A percentile compares a stretch with the other conserved stretches of the same genome.
These are phyloP conservation scores for Carpinus fangiana DNA, from an alignment of 306 rosid species.

Conservation along the genomic window DNA sequence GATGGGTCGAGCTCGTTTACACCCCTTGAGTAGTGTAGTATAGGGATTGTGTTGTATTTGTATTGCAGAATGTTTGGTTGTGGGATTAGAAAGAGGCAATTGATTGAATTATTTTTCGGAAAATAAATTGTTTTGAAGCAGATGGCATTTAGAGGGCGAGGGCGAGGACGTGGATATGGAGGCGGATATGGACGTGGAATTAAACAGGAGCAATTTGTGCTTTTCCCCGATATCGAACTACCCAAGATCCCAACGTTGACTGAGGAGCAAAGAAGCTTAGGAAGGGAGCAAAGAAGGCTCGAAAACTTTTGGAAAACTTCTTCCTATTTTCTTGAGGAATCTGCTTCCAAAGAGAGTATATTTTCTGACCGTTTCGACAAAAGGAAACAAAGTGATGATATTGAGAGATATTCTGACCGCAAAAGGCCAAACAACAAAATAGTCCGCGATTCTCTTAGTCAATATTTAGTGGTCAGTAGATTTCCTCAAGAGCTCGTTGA, in stretches of 20 bases:
- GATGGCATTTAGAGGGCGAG: slow-evolving; percentile 14
- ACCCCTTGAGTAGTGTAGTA: too few relatives aligned
- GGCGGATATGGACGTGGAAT: background rate
- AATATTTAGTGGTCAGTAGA: slow-evolving; percentile 40
- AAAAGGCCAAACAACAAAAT: slow-evolving; percentile 21
- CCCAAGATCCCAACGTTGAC: slow-evolving; percentile 35
- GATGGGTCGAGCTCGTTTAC: too few relatives aligned
- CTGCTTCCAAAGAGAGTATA: background rate
- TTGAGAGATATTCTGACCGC: slow-evolving; percentile 53
- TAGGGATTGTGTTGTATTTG: too few relatives aligned
- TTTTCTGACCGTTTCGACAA: slow-evolving; percentile 35
- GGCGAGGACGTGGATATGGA: slow-evolving; percentile 10
- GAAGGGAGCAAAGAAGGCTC: slow-evolving; percentile 18
- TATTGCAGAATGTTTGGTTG: too few relatives aligned
- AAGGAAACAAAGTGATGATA: slow-evolving; percentile 31
- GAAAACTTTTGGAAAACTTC: slow-evolving; percentile 49
- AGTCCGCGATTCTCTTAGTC: slow-evolving; percentile 57
- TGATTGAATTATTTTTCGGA: too few relatives aligned
- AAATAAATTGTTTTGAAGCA: background rate
- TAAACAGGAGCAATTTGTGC: slow-evolving; percentile 29
- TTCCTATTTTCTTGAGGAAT: slow-evolving; percentile 53
- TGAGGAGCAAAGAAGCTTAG: slow-evolving; percentile 18
- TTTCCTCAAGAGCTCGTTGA: slow-evolving; percentile 59
- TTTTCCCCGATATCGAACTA: slow-evolving; percentile 39
- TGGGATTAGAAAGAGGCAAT: too few relatives aligned